A percentile compares a stretch with the other conserved stretches of the same genome.
phyloP scores from a whole-genome alignment of 2,329 filamentous ascomycete genomes.

The Aspergillus unguis region DNA sequence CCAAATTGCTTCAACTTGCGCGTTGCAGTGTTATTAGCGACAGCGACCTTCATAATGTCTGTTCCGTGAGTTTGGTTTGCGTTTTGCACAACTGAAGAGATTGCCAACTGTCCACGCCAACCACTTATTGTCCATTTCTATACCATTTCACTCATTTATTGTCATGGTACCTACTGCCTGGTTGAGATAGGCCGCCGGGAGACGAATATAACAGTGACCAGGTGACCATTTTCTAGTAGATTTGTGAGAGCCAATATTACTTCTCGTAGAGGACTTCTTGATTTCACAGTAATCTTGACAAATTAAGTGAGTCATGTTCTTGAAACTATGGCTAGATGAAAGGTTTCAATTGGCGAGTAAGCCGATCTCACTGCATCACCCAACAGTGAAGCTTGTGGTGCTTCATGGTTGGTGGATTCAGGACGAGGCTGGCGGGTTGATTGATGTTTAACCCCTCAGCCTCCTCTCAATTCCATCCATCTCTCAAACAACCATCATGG shows the following conservation, averaged over 20 bases:
- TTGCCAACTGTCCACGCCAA: background rate
- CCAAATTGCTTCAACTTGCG: background rate
- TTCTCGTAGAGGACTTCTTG: background rate
- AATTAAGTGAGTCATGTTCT: too few species aligned
- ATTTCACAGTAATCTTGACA: too few species aligned
- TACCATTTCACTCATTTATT: conserved; percentile 5
- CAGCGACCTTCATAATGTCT: background rate
- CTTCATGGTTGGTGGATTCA: too few species aligned
- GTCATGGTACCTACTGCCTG: conserved; percentile 4
- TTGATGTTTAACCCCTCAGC: too few species aligned
- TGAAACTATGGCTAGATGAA: too few species aligned
- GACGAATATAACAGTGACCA: conserved; percentile 11
- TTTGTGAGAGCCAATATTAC: background rate
- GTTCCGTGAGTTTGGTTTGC: conserved; percentile 1
- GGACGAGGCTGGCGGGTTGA: too few species aligned
- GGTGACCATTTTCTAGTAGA: background rate
- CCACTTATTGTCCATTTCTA: background rate
- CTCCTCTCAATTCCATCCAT: background rate
- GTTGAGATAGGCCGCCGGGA: conserved; percentile 1
- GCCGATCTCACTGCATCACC: too few species aligned
- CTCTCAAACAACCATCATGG: background rate
- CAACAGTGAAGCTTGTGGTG: too few species aligned
- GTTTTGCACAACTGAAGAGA: conserved; percentile 5
- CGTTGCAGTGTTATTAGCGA: background rate
- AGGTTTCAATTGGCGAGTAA: too few species aligned